Conservation (phyloP, 2,329 filamentous ascomycete species). For the Phaeosphaeria sp. region DNA sequence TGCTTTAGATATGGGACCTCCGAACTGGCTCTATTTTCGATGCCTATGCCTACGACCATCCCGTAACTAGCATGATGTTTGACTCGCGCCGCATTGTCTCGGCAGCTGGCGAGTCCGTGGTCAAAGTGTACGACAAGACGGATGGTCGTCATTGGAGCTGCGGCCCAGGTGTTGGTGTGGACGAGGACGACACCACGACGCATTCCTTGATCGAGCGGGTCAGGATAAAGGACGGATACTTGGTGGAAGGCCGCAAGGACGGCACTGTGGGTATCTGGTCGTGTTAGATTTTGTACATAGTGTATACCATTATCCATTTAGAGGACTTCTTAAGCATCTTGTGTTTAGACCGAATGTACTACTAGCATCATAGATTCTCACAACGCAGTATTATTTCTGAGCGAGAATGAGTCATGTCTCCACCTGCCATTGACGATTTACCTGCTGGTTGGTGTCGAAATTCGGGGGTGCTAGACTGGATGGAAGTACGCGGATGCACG, state of each 20-base stretch:
- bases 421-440: no score
- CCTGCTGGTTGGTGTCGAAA: neutral
- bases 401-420: no score
- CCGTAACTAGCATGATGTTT: constrained; percentile 97
- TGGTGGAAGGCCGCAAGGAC: constrained; percentile 87
- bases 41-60: constrained; percentile 91
- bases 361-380: neutral
- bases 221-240: constrained; percentile 89
- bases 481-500: constrained; percentile 17
- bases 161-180: constrained; percentile 75
- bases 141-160: constrained; percentile 97
- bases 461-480: constrained; percentile 17
- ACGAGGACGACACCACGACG: constrained; percentile 68
- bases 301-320: neutral
- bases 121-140: constrained; percentile 98
- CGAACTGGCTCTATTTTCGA: constrained; percentile 94
- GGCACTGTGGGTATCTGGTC: constrained; percentile 88
- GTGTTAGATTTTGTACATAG: constrained; percentile 34
- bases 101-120: constrained; percentile 89
- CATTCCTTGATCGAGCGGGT: constrained; percentile 74
- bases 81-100: constrained; percentile 87
- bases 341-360: neutral
- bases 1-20: constrained; percentile 92
- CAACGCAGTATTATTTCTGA: neutral
- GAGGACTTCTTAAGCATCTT: neutral